Evolutionary conservation across 768 basidiomycete genomes (phyloP).

Genomic region (Leccinum pellstonianum): DNA sequence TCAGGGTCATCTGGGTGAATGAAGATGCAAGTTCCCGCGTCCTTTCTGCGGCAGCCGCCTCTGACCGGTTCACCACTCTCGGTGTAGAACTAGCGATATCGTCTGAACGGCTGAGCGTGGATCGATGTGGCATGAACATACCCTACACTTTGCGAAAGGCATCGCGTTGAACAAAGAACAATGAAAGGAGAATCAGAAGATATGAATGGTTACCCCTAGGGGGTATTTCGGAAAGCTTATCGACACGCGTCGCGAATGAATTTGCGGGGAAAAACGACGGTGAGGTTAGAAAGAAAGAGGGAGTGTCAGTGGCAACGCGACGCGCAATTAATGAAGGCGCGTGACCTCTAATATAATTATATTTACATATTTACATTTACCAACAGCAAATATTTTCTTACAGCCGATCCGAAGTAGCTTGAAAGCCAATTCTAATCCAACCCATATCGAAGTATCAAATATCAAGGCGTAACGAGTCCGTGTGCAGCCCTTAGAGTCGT

Average conservation of each 20-base stretch:
- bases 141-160: conserved; percentile 26
- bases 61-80: conserved; percentile 27
- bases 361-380: not conserved
- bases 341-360: not conserved
- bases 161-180: conserved; percentile 13
- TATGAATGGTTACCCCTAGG: not conserved
- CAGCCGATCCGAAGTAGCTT: not conserved
- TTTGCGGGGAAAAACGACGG: not conserved
- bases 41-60: conserved; percentile 27
- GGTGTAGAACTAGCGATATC: conserved; percentile 27
- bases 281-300: not conserved
- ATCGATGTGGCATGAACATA: conserved; percentile 15
- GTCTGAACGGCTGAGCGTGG: conserved; percentile 5
- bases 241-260: conserved; percentile 1
- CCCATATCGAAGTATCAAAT: conserved; percentile 6
- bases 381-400: too few species aligned
- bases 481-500: conserved; percentile 21
- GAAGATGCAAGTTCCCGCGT: conserved; percentile 24
- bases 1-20: conserved; percentile 30
- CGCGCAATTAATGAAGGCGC: not conserved
- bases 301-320: conserved; percentile 3
- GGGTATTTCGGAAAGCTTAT: conserved; percentile 1
- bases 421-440: conserved; percentile 7
- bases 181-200: not conserved
- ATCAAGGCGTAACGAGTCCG: conserved; percentile 8